A percentile compares a stretch with the other conserved stretches of the same genome.
phyloP scores from a whole-genome alignment of 1,284 basidiomycete species.

The Veloboletus limbatus region DNA sequence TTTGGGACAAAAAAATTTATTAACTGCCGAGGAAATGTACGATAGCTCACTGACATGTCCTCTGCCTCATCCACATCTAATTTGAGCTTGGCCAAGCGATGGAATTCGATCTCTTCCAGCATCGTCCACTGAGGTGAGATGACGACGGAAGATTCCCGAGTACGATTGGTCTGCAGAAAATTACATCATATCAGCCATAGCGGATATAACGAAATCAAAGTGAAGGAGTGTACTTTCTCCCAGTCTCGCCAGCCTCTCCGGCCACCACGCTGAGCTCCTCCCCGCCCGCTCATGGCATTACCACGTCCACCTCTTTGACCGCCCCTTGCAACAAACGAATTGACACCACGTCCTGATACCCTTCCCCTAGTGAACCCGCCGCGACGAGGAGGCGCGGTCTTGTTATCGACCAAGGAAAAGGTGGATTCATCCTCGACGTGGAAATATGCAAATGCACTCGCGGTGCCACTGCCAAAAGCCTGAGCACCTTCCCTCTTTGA shows the following conservation, averaged over 20 bases:
- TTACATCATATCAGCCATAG: conserved; percentile 8
- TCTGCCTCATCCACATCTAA: conserved; percentile 91
- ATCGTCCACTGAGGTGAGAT: conserved; percentile 92
- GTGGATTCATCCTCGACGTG: conserved; percentile 98
- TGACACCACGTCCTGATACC: conserved; percentile 43
- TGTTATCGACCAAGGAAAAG: conserved; percentile 96
- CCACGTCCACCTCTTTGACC: conserved; percentile 44
- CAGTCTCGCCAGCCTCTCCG: conserved; percentile 89
- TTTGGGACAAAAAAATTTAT: conserved; percentile 32
- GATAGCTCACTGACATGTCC: conserved; percentile 63
- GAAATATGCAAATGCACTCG: conserved; percentile 96
- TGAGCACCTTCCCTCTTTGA: conserved; percentile 65
- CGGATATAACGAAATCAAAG: neutral
- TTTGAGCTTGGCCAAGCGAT: conserved; percentile 86
- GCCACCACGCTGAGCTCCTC: conserved; percentile 59
- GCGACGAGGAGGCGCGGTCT: conserved; percentile 60
- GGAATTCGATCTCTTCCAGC: conserved; percentile 97
- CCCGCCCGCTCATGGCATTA: conserved; percentile 40
- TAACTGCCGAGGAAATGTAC: neutral
- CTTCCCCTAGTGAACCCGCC: conserved; percentile 65
- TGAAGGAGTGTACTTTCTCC: conserved; percentile 72
- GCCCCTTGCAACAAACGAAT: conserved; percentile 45
- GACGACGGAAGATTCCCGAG: conserved; percentile 91
- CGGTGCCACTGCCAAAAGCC: conserved; percentile 79
- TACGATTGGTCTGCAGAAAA: conserved; percentile 69